Base-by-base conservation (phyloP, 2,329 filamentous ascomycete genomes). In the Fusarium odoratissimum region DNA sequence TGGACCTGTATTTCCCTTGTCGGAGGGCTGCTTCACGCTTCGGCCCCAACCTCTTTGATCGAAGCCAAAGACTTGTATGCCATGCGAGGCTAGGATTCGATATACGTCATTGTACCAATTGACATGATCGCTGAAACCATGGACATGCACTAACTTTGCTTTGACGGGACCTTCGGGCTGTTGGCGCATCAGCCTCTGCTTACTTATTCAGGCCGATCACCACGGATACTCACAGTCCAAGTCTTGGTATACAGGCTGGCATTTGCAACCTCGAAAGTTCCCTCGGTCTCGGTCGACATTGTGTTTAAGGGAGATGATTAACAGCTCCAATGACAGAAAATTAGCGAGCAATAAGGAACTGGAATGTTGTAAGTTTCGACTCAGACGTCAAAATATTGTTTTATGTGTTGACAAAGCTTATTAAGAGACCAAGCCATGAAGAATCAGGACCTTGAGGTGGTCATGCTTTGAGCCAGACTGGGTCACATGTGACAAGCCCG, bases 1-100 rank as follows among this genome's bases (percentile, higher is more conserved):
- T 11, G 91, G 87, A 11, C 95, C 95, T 4, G 93, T 93, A 60
- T 90, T 85, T 55, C 95, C 95, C 75, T 86, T 87, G 69, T 95
- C 88, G 17, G 88, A 82, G 28, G 88, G 84, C 58, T 85, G 86
- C 41, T 83, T 85, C 28, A 92, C 93, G 60, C 90, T 93, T 62
- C 89, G 91, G 68, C 95, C 95, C 95, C 95, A 98, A 80, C 95
- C 95, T 80, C 90, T 91, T 85, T 97, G 95, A 81, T 98, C 95
- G 80, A 95, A 93, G 69, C 90, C 87, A 78, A 92, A 89, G 52
- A 94, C 88, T 77, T 93, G 90, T 76, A 98, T 95, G 69, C 92
- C 93, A 60, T 87, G 87, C 16, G 85, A 83, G 28, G 92, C 91
- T 52, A 98, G 88, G 19, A 83, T 84, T 10, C 90, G 87, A 83